Evolutionary conservation across 73 alveolate species (phyloP).

Genomic region (Tetrahymena malaccensis): DNA sequence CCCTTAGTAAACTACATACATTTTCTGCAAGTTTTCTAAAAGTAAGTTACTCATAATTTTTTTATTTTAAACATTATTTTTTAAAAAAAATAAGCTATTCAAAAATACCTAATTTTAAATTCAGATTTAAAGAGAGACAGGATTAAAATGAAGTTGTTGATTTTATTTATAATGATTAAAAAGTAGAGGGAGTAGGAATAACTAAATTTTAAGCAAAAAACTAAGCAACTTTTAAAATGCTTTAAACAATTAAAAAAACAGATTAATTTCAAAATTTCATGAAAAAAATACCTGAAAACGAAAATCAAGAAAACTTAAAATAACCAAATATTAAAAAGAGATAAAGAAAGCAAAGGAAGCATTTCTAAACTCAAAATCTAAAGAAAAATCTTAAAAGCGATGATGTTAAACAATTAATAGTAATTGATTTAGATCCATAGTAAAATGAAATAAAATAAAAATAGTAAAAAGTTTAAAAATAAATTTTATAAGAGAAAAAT

Average conservation of each 20-base stretch:
- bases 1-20: background rate
- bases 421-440: background rate
- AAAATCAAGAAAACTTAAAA: background rate
- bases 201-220: background rate
- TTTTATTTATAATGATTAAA: background rate
- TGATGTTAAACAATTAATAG: background rate
- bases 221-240: background rate
- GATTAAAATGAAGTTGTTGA: background rate
- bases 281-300: background rate
- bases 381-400: background rate
- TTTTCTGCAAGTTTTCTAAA: background rate
- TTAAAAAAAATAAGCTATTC: background rate
- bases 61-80: background rate
- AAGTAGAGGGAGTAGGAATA: background rate
- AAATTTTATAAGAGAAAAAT: no score
- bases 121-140: background rate
- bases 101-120: background rate
- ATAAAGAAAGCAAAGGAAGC: background rate
- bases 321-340: background rate
- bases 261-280: no score
- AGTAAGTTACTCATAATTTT: background rate
- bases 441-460: no score
- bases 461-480: no score
- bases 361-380: no score
- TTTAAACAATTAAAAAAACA: background rate